These are phyloP conservation scores for Globisporangium ultimum DNA, from an alignment of 352 stramenopile genomes.

Conservation along the genomic window DNA sequence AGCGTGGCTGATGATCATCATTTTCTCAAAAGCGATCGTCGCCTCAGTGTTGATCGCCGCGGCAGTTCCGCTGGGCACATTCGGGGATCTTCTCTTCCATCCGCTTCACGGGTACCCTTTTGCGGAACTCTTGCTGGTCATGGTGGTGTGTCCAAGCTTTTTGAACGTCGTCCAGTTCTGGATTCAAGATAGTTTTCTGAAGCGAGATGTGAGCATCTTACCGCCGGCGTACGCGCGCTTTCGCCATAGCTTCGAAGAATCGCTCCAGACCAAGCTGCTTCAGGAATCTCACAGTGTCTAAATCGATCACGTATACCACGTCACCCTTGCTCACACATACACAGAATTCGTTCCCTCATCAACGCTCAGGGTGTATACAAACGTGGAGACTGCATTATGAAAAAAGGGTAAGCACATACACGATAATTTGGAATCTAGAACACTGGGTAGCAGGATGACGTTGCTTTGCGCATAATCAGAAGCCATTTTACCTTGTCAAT, in stretches of 20 bases:
- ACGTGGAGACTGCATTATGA: background rate
- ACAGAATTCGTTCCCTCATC: background rate
- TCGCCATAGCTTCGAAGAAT: slow-evolving; percentile 62
- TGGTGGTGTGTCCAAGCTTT: slow-evolving; percentile 83
- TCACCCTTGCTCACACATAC: background rate
- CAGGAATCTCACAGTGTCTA: slow-evolving; percentile 18
- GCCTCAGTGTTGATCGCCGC: slow-evolving; percentile 64
- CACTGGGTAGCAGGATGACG: background rate
- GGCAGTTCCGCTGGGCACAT: slow-evolving; percentile 38
- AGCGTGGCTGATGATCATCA: slow-evolving; percentile 70
- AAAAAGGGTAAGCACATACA: background rate
- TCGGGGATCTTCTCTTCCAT: slow-evolving; percentile 64
- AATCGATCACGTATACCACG: background rate
- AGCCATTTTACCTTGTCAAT: background rate
- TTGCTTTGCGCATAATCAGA: background rate
- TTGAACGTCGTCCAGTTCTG: slow-evolving; percentile 85
- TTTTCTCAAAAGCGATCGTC: slow-evolving; percentile 80
- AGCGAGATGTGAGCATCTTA: slow-evolving; percentile 64
- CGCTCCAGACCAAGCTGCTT: slow-evolving; percentile 64
- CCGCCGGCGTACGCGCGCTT: slow-evolving; percentile 56
- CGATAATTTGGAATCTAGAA: background rate
- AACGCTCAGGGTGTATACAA: background rate
- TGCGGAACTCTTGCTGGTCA: slow-evolving; percentile 68
- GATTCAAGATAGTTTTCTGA: slow-evolving; percentile 85
- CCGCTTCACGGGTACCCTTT: slow-evolving; percentile 62